These are phyloP conservation scores for Dovyalis caffra DNA, from an alignment of 345 rosid species.

Conservation along the genomic window DNA sequence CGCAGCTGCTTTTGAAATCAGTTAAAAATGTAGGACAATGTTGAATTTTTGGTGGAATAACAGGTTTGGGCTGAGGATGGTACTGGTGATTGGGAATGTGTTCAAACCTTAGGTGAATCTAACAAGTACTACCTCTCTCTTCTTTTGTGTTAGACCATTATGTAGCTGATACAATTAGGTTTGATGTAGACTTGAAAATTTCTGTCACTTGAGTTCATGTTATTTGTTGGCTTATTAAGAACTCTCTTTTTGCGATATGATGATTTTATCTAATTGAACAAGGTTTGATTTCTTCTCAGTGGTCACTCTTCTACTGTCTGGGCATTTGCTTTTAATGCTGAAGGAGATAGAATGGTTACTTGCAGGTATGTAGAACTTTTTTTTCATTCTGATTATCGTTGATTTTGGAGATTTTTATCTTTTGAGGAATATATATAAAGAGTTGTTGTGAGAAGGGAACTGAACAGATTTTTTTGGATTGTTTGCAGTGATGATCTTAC, in stretches of 20 bases:
- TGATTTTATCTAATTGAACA: background rate
- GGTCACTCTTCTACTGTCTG: constrained; percentile 94
- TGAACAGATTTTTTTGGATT: constrained; percentile 17
- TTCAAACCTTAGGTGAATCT: constrained; percentile 72
- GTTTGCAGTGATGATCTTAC: constrained; percentile 93
- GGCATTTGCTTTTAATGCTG: constrained; percentile 73
- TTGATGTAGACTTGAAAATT: constrained; percentile 2
- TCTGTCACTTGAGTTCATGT: background rate
- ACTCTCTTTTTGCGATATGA: no score
- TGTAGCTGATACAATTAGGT: constrained; percentile 4
- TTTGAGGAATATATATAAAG: background rate
- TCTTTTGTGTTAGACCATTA: background rate
- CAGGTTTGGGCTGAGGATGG: constrained; percentile 93
- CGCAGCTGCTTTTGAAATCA: background rate
- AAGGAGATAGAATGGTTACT: constrained; percentile 89
- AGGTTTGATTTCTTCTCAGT: constrained; percentile 36
- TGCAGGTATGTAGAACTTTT: constrained; percentile 58
- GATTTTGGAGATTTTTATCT: no score
- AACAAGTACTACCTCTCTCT: constrained; percentile 47
- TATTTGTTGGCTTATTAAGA: background rate
- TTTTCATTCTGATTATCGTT: constrained; percentile 7
- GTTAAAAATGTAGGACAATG: background rate
- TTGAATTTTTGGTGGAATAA: constrained; percentile 1
- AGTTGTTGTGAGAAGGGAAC: background rate
- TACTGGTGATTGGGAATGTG: constrained; percentile 71